Evolutionary conservation across 257 asterid species (phyloP).

Genomic region (Prunella vulgaris): DNA sequence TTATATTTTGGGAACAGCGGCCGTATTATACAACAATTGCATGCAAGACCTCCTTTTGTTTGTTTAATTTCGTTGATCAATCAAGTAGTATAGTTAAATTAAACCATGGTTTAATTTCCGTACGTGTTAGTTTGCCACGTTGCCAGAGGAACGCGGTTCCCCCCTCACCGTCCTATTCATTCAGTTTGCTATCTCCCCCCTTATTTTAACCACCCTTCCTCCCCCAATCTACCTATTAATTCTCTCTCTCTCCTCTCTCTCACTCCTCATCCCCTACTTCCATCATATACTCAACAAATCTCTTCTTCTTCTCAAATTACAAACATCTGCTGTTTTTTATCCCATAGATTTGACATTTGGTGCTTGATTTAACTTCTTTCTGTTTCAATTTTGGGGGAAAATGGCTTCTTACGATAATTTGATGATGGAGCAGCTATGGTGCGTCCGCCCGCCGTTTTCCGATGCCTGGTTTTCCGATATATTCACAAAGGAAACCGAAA

Average conservation of each 20-base stretch:
- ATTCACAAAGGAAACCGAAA: slow-evolving; percentile 43
- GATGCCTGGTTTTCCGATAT: slow-evolving; percentile 58
- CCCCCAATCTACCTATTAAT: neutral
- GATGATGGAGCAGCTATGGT: slow-evolving; percentile 50
- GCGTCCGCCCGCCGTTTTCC: slow-evolving; percentile 34
- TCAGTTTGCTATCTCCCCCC: neutral
- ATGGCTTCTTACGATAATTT: slow-evolving; percentile 55
- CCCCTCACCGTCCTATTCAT: slow-evolving; percentile 42
- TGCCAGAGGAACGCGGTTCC: slow-evolving; percentile 61
- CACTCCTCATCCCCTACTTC: neutral
- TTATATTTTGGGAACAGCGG: too few species aligned
- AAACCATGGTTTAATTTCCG: slow-evolving; percentile 27
- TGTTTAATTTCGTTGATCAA: too few species aligned
- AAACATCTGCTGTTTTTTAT: neutral
- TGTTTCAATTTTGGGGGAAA: neutral
- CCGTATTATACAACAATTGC: too few species aligned
- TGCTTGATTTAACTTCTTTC: neutral
- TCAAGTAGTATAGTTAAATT: too few species aligned
- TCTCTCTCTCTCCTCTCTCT: neutral
- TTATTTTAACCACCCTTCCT: neutral
- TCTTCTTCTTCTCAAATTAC: neutral
- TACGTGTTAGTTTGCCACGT: slow-evolving; percentile 47
- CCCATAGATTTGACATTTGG: neutral
- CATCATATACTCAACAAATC: too few species aligned
- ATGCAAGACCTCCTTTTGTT: too few species aligned